Evolutionary conservation across 352 stramenopile genomes (phyloP), one percentile per base, ranked within the genome.

Genomic region (Phytophthora constricta): DNA sequence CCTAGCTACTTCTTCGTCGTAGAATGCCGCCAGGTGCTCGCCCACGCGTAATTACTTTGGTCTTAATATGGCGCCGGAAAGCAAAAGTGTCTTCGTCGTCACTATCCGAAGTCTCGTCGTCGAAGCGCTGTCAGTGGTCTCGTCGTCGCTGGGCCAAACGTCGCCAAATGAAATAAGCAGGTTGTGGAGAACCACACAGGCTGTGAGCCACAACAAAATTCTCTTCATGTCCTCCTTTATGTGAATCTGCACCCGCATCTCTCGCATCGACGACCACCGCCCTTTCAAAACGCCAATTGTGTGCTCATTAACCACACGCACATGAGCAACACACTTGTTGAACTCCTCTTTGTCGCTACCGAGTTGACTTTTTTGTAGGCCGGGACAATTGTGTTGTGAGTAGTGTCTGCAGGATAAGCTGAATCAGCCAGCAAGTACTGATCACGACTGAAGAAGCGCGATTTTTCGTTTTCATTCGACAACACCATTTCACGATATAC

Each of bases 321-420:
- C 10, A 20, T 45, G 37, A 45, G 37, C 37, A 7, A 45, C 2
- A 45, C 37, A 45, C 16, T 22, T 45, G 17, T 45, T 45, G 37
- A 45, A 45, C 10, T 45, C 37, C 10, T 20, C 37, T 45, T 45
- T 14, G 4, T 45, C 37, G 37, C 5, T 45, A 7, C 16, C 37
- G n/a, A 45, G 37, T 7, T 45, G 37, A 45, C 37, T 45, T 45
- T 45, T 45, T 45, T 45, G 37, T 45, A 45, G 7, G 37, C 37
- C n/a, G 37, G 37, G 10, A 45, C 5, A 17, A 45, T 17, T 22
- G 37, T 45, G 37, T 45, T 45, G 37, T 45, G 37, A 7, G 37
- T 45, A 7, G 16, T 20, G 37, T 45, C 37, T 19, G 31, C 31
- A 19, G 37, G 10, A 19, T 45, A 45, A 14, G 37, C 37, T 5